A percentile compares a stretch with the other conserved stretches of the same genome.
phyloP scores from a whole-genome alignment of 495 filamentous ascomycete species.

The Neurospora sp. region DNA sequence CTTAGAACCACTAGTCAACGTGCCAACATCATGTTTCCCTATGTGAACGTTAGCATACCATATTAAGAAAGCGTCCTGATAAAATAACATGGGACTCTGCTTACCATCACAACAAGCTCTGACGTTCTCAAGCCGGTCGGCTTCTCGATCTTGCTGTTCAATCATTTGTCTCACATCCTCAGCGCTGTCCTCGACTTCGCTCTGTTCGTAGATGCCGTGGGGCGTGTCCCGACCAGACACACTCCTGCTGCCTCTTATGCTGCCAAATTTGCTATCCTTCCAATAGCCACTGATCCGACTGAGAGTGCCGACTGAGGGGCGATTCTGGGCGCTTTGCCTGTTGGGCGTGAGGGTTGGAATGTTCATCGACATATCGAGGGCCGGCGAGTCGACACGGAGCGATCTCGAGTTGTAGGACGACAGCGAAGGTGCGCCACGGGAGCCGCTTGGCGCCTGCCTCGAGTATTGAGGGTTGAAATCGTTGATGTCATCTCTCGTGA shows the following conservation, averaged over 20 bases:
- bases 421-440: conserved; percentile 52
- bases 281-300: conserved; percentile 37
- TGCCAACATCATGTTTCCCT: conserved; percentile 71
- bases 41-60: conserved; percentile 12
- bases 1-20: conserved; percentile 34
- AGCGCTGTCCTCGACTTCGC: conserved; percentile 61
- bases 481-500: conserved; percentile 65
- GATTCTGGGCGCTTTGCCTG: conserved; percentile 23
- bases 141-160: conserved; percentile 61
- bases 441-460: conserved; percentile 33
- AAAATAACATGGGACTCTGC: conserved; percentile 16
- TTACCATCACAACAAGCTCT: conserved; percentile 94
- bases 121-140: conserved; percentile 83
- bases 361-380: conserved; percentile 27
- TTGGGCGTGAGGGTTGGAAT: conserved; percentile 39
- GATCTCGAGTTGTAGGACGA: conserved; percentile 75
- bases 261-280: conserved; percentile 37
- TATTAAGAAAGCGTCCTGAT: not conserved
- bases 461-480: conserved; percentile 75
- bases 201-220: conserved; percentile 57
- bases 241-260: conserved; percentile 33
- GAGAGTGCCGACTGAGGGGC: conserved; percentile 26
- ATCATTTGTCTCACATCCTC: conserved; percentile 71
- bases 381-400: conserved; percentile 49
- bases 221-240: conserved; percentile 20